These are phyloP conservation scores for Capsicum pubescens DNA, from an alignment of 257 asterid genomes.

Conservation along the genomic window DNA sequence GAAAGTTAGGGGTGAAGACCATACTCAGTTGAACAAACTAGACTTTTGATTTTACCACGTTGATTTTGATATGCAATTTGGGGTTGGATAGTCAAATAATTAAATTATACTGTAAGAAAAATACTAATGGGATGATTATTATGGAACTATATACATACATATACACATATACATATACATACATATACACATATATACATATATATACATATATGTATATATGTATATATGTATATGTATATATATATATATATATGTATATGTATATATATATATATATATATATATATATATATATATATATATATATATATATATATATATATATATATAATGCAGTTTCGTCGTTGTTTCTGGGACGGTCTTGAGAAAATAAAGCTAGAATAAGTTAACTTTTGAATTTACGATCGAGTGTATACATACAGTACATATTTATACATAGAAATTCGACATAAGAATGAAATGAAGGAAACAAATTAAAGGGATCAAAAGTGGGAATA, in stretches of 20 bases:
- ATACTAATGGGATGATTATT: background rate
- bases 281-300: too few species aligned
- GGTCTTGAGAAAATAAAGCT: background rate
- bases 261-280: too few species aligned
- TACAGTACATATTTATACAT: background rate
- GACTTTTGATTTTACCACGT: slow-evolving; percentile 12
- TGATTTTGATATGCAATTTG: background rate
- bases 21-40: background rate
- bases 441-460: background rate
- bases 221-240: too few species aligned
- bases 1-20: background rate
- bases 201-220: too few species aligned
- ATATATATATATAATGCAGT: background rate
- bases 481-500: background rate
- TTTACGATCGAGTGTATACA: background rate
- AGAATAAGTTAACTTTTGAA: background rate
- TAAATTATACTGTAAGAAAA: background rate
- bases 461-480: background rate
- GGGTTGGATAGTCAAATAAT: background rate
- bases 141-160: background rate
- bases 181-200: too few species aligned
- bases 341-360: background rate
- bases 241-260: too few species aligned
- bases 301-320: too few species aligned
- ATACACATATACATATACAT: too few species aligned